Percentiles rank a stretch among this genome's conserved stretches.
Conservation (phyloP, 2,329 filamentous ascomycete genomes). For the Septoria linicola region DNA sequence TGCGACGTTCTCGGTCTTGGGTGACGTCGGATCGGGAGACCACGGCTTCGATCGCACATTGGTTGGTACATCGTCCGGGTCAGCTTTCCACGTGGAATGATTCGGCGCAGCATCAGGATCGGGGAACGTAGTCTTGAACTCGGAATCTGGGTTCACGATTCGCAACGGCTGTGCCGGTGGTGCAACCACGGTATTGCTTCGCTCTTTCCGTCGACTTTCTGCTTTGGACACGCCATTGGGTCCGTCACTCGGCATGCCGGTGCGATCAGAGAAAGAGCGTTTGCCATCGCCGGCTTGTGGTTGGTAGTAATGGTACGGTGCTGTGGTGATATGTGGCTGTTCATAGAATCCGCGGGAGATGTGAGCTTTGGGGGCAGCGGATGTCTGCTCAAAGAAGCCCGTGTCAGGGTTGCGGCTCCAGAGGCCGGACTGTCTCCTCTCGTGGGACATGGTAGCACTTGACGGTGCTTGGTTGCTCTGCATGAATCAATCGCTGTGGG, state of each 20-base stretch:
- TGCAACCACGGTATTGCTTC: conserved; percentile 16
- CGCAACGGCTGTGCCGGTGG: not conserved
- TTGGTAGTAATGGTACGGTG: conserved; percentile 36
- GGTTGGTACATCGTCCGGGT: conserved; percentile 32
- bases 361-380: conserved; percentile 15
- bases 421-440: conserved; percentile 35
- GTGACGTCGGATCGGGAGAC: conserved; percentile 32
- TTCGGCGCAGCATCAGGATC: conserved; percentile 9
- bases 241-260: conserved; percentile 16
- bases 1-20: conserved; percentile 14
- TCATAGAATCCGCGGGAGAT: conserved; percentile 11
- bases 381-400: conserved; percentile 29
- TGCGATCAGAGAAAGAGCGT: conserved; percentile 35
- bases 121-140: conserved; percentile 17
- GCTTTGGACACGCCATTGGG: conserved; percentile 15
- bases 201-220: conserved; percentile 20
- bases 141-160: conserved; percentile 8
- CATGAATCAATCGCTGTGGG: no score
- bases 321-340: conserved; percentile 8
- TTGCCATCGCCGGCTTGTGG: conserved; percentile 27
- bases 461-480: no score
- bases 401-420: conserved; percentile 30
- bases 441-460: conserved; percentile 26
- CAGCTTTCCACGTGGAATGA: conserved; percentile 24
- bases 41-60: conserved; percentile 34